Evolutionary conservation across 2,329 filamentous ascomycete genomes (phyloP), one percentile per base, ranked within the genome.

Genomic region (Amesomyces nigricolor): DNA sequence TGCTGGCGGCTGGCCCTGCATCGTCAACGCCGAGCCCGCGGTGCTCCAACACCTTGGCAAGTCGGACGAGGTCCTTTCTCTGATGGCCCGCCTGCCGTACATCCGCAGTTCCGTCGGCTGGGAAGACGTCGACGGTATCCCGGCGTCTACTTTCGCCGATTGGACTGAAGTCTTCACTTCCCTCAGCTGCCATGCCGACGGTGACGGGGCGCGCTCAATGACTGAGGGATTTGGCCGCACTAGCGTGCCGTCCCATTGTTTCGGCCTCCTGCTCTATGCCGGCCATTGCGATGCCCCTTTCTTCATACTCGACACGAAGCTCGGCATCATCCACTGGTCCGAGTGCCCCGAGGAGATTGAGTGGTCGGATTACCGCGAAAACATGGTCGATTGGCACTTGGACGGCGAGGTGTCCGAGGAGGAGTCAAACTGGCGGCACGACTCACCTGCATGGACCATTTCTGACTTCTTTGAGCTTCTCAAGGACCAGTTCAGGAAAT

Each of bases 391-490:
- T 11, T 51, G 32, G 30, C 32, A 51, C 1, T 38, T 45, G 30
- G 40, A 51, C 16, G 40, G 45, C n/a, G 50, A 14, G 50, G 32
- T 42, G 16, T 16, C 44, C 37, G 13, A 47, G 44, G 22, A 39
- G 46, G 50, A 52, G 43, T 35, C 43, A 35, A 22, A 32, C 26
- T 47, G 43, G 51, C 43, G 44, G 10, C 13, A 45, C 5, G 13
- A 17, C 26, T 43, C 51, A 40, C 14, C 2, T 2, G 37, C 37
- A 3, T 53, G 43, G 43, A 9, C n/a, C 1, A 47, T 53, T 10
- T 8, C 43, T 3, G 37, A 53, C 43, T 53, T 53, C 26, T 53
- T 53, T 10, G 43, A 53, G 50, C 14, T 47, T 4, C 50, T 53
- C 26, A 53, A 53, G 51, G 22, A 53, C 2, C 35, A 47, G 16